Conservation (phyloP, 192 early-diverging fungal species). For the Coemansia sp. region DNA sequence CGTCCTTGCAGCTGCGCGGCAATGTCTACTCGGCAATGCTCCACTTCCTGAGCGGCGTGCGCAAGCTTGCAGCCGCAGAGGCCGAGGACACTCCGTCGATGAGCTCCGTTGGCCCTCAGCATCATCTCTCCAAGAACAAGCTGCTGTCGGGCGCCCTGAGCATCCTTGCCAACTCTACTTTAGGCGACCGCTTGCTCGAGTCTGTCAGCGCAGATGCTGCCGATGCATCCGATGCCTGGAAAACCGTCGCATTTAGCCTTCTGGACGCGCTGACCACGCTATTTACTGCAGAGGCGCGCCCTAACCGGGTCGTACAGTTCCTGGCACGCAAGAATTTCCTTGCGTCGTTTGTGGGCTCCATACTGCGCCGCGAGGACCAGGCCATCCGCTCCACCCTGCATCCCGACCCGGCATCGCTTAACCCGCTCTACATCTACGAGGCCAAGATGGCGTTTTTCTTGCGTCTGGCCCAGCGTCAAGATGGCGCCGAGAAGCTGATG, state of each 20-base stretch:
- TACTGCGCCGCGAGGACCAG: slow-evolving; percentile 61
- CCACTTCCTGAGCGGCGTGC: slow-evolving; percentile 58
- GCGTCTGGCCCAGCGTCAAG: slow-evolving; percentile 67
- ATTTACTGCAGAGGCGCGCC: slow-evolving; percentile 43
- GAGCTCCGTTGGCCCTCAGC: slow-evolving; percentile 7
- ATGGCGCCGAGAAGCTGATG: slow-evolving; percentile 74
- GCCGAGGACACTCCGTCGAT: slow-evolving; percentile 17
- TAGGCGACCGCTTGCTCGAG: slow-evolving; percentile 73
- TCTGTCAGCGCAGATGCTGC: slow-evolving; percentile 76
- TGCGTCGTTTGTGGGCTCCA: slow-evolving; percentile 55
- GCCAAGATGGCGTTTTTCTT: slow-evolving; percentile 78
- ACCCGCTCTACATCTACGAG: slow-evolving; percentile 71
- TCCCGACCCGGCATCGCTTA: slow-evolving; percentile 56
- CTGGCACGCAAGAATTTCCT: slow-evolving; percentile 56
- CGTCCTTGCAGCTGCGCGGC: slow-evolving; percentile 62
- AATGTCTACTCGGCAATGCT: slow-evolving; percentile 78
- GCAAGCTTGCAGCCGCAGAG: slow-evolving; percentile 34
- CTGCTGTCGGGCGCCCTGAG: slow-evolving; percentile 54
- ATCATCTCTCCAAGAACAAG: slow-evolving; percentile 29
- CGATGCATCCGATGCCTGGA: slow-evolving; percentile 76
- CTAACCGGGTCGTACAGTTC: slow-evolving; percentile 50
- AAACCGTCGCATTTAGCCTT: slow-evolving; percentile 78
- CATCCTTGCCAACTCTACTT: slow-evolving; percentile 34
- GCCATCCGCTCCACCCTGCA: slow-evolving; percentile 55
- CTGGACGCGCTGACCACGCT: slow-evolving; percentile 66